These are phyloP conservation scores for Boechera stricta DNA, from an alignment of 345 rosid species.

Conservation along the genomic window DNA sequence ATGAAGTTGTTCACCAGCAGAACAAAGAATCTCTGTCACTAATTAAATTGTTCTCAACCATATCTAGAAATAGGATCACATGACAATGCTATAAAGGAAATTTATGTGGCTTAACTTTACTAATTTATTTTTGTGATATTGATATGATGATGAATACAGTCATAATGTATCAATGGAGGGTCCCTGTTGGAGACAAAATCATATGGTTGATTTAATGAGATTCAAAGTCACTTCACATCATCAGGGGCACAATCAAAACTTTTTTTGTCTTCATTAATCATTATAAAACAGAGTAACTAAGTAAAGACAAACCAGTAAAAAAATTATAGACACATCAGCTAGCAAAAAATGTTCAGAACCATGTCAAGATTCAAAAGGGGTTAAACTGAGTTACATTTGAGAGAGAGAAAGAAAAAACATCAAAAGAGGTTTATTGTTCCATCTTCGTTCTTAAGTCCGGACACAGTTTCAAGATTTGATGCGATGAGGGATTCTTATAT, in stretches of 20 bases:
- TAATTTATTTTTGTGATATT: not conserved
- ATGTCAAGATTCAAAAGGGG: too few relatives aligned
- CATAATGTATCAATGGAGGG: slow-evolving; percentile 25
- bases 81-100: not conserved
- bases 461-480: too few relatives aligned
- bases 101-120: slow-evolving; percentile 4
- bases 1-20: slow-evolving; percentile 22
- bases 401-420: too few relatives aligned
- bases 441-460: too few relatives aligned
- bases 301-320: not conserved
- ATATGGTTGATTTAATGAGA: slow-evolving; percentile 30
- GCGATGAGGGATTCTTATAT: too few relatives aligned
- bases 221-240: slow-evolving; percentile 27
- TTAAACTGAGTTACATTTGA: too few relatives aligned
- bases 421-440: too few relatives aligned
- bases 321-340: not conserved
- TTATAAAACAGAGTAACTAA: not conserved
- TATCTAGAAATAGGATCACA: slow-evolving; percentile 26
- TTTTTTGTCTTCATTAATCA: slow-evolving; percentile 5
- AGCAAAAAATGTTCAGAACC: too few relatives aligned
- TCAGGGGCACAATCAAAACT: slow-evolving; percentile 17
- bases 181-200: slow-evolving; percentile 33
- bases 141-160: slow-evolving; percentile 28
- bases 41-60: slow-evolving; percentile 24
- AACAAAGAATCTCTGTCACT: slow-evolving; percentile 24